A percentile compares a stretch with the other conserved stretches of the same genome.
Evolutionary conservation across 2,329 filamentous ascomycete species (phyloP).

Genomic region (Paecilomyces sp.): DNA sequence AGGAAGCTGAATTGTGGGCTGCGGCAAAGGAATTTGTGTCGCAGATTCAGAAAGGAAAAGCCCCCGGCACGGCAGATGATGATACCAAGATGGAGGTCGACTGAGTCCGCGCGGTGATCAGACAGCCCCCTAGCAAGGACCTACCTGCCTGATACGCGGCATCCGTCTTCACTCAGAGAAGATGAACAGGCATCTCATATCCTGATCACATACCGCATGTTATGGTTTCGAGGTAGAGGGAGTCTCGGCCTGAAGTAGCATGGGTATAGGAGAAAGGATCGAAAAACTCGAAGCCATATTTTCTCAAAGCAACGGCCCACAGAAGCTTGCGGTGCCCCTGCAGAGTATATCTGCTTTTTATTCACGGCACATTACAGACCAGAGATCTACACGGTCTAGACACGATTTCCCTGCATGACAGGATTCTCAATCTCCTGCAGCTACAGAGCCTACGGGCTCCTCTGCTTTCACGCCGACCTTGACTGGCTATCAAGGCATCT

Average conservation of each 20-base stretch:
- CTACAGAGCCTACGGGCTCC: background rate
- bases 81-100: conserved; percentile 33
- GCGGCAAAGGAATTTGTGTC: conserved; percentile 52
- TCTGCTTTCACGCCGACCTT: background rate
- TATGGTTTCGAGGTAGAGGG: too few species aligned
- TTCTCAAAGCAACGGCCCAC: too few species aligned
- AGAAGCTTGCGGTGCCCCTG: too few species aligned
- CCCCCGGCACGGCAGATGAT: conserved; percentile 3
- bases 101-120: conserved; percentile 13
- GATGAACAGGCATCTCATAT: too few species aligned
- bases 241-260: too few species aligned
- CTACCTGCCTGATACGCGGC: background rate
- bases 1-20: conserved; percentile 74
- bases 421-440: background rate
- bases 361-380: background rate
- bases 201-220: too few species aligned
- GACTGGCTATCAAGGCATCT: background rate
- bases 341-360: background rate
- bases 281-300: too few species aligned
- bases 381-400: background rate
- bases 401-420: background rate
- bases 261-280: too few species aligned
- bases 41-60: conserved; percentile 18
- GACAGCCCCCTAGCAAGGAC: background rate
- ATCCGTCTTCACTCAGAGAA: background rate